Base-by-base conservation (phyloP, 805 yeast genomes). In the Candida schatavii region DNA sequence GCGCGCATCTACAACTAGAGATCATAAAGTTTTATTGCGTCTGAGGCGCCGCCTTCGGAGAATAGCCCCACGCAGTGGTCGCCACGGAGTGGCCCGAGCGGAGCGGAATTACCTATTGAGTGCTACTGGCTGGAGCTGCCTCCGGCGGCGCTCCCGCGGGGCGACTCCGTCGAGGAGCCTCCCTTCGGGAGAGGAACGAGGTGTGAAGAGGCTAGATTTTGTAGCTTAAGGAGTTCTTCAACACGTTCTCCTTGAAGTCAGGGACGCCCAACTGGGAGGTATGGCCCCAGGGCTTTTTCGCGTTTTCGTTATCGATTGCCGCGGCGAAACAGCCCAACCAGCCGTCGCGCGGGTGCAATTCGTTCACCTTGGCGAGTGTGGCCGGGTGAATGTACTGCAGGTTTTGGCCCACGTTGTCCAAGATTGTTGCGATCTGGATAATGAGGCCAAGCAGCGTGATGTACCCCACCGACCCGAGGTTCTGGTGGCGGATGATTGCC, bases 401-500 rank as follows among this genome's bases (percentile, higher is more conserved):
- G 42, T 62, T 46, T 29, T 51, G 41, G 3, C 67, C 67, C 15
- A 62, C 65, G 34, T 62, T 62, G 49, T 62, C 68, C 40, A 62
- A 47, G 21, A 62, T 58, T 14, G 68, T 62, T 11, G 63, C 51
- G 18, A 62, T 52, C 47, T 62, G 68, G 33, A 62, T 45, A 29
- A 62, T 55, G 26, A 62, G 48, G 1, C 68, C 68, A 40, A 62
- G 48, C 5, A 62, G 50, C 10, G 68, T 62, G 45, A 62, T 62
- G 40, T 45, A 58, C 5, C 68, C 68, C 2, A 56, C 31, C 6
- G 54, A 57, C 20, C 67, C 68, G 26, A 62, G 49, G 50, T 62
- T 65, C 42, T 62, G 68, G 46, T 62, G 68, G 37, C 68, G 48
- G 17, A 62, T 59, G 20, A 62, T 56, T 6, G 68, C 67, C 47